Conservation (phyloP, 2,329 filamentous ascomycete genomes). For the Trichoderma polysporum region DNA sequence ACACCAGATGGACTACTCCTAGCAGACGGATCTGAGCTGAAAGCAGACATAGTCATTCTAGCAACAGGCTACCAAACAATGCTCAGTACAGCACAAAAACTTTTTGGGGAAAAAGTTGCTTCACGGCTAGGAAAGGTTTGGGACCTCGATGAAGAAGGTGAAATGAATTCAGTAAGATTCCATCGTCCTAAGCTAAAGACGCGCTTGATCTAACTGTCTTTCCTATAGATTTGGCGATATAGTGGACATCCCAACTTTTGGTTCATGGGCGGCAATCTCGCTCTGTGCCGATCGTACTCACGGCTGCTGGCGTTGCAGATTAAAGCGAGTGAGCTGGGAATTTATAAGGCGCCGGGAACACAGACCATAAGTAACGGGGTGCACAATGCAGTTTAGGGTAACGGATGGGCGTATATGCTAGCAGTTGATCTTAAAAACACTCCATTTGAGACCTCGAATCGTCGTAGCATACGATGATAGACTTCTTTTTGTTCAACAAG, state of each 20-base stretch:
- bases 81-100: not conserved
- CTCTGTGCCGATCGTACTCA: constrained; percentile 61
- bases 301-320: constrained; percentile 54
- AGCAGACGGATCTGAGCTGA: not conserved
- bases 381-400: not conserved
- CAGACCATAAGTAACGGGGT: not conserved
- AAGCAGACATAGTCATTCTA: not conserved
- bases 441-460: no score
- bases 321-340: constrained; percentile 38
- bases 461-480: no score
- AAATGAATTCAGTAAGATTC: constrained; percentile 49
- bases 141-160: constrained; percentile 58
- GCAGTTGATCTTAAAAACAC: not conserved
- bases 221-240: constrained; percentile 47
- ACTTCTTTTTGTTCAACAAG: no score
- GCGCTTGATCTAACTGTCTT: not conserved
- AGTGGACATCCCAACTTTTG: constrained; percentile 64
- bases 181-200: not conserved
- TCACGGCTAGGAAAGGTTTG: constrained; percentile 55
- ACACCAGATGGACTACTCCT: not conserved
- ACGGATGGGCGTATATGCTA: fast-evolving
- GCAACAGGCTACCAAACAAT: constrained; percentile 1
- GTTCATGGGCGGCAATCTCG: constrained; percentile 65
- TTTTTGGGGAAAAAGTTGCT: not conserved
- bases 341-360: not conserved